phyloP scores from a whole-genome alignment of 2,329 filamentous ascomycete species.

The Mollisiaceae sp. region DNA sequence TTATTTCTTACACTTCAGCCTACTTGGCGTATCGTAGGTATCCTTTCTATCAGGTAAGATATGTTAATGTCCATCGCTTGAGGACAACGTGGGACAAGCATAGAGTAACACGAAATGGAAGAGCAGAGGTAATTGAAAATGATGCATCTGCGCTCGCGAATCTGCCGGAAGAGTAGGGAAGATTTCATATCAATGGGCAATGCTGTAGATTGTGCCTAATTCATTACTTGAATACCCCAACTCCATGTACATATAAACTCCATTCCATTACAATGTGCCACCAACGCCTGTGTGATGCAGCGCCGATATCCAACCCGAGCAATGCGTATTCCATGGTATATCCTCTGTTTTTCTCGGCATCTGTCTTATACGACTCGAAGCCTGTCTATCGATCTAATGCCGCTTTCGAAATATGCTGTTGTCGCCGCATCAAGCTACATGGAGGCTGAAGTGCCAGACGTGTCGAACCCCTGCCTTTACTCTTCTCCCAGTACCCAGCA shows the following conservation, averaged over 20 bases:
- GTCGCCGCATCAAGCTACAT: background rate
- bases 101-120: background rate
- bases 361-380: background rate
- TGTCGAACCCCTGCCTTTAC: background rate
- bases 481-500: background rate
- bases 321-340: background rate
- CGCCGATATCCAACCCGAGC: background rate
- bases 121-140: background rate
- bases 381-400: background rate
- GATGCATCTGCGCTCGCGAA: background rate
- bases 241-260: background rate
- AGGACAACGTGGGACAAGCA: too few species aligned
- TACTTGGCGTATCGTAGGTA: too few species aligned
- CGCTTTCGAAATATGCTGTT: background rate
- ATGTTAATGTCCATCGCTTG: too few species aligned
- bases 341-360: background rate
- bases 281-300: background rate
- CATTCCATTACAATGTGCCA: background rate
- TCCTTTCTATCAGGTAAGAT: too few species aligned
- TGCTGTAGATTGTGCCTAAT: background rate
- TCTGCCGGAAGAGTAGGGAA: background rate
- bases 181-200: background rate
- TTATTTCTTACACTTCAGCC: too few species aligned
- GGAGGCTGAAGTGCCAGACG: slow-evolving; percentile 3
- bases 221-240: background rate